Evolutionary conservation across 2,329 filamentous ascomycete genomes (phyloP).

Genomic region (Aspergillus glaucus): DNA sequence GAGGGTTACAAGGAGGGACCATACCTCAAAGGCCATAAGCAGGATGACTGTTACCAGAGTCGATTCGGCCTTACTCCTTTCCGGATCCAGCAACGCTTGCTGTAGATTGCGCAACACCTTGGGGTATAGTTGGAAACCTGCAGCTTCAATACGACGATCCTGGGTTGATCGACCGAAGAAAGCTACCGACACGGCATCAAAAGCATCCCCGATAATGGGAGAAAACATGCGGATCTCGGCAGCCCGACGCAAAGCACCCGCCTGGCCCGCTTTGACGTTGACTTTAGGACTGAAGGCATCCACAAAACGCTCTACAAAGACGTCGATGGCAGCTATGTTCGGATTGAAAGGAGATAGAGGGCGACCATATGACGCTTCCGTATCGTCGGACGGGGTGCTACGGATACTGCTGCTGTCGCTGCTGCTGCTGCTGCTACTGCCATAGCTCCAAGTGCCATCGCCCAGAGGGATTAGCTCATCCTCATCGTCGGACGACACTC

Average conservation of each 20-base stretch:
- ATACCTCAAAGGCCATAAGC: conserved; percentile 33
- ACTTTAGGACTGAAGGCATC: conserved; percentile 36
- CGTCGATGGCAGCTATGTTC: conserved; percentile 24
- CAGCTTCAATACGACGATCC: conserved; percentile 27
- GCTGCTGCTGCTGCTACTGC: neutral
- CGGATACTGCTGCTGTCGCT: neutral
- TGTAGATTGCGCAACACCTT: conserved; percentile 32
- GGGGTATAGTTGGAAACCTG: conserved; percentile 29
- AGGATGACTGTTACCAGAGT: conserved; percentile 34
- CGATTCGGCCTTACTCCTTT: conserved; percentile 31
- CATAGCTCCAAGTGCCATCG: neutral
- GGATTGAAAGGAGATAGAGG: conserved; percentile 1
- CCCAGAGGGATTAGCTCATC: neutral
- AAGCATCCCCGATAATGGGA: conserved; percentile 31
- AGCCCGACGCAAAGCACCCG: conserved; percentile 31
- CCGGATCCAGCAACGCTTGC: conserved; percentile 29
- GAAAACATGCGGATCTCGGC: conserved; percentile 37
- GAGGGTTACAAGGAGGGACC: neutral
- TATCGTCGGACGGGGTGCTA: conserved; percentile 1
- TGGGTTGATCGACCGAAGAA: conserved; percentile 34
- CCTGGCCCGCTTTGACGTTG: conserved; percentile 26
- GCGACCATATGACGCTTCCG: conserved; percentile 9
- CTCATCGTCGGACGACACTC: neutral
- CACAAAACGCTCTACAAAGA: conserved; percentile 34
- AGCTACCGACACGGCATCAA: conserved; percentile 32